Base-by-base conservation (phyloP, 208 protist genomes). In the Phytomonas sp. region DNA sequence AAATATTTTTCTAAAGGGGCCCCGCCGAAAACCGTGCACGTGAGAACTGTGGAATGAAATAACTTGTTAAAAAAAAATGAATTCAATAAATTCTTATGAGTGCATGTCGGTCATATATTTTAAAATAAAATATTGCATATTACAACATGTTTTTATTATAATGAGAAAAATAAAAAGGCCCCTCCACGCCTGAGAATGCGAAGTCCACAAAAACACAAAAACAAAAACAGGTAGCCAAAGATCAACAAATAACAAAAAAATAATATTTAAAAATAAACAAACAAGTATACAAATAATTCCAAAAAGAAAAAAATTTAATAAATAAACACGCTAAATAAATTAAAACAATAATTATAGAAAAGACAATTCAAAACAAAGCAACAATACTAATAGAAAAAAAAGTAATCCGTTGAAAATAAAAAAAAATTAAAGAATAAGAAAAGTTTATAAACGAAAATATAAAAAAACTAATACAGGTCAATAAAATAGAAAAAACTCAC, bases 401-500 rank as follows among this genome's bases (percentile, higher is more conserved):
- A 68, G 28, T 11, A 32, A 31, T 33, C 7, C 23, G 11, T 9
- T 46, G 26, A 26, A 17, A 60, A 31, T 30, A n/a, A 68, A 11
- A 26, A 60, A 60, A 31, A 60, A 60, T 60, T 26, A 53, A 67
- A 67, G 64, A 29, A 68, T 60, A 68, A 37, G 59, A 68, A 37
- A 68, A 66, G 26, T 11, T 59, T 62, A 71, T 20, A 15, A 74
- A 61, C n/a, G 31, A 64, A 17, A 64, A 63, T 62, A 74, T 70
- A 60, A 74, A 62, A 62, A 71, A 74, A 69, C 63, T 59, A 43
- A 74, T 51, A 65, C 6, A 8, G n/a, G 11, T 28, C 29, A 62
- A 32, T 34, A 63, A 68, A 77, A 53, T 28, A 73, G 67, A 71
- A 76, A 67, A 77, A 76, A 66, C 63, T 66, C 40, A 29, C 15